These are phyloP conservation scores for Jaltomata sinuosa DNA, from an alignment of 257 asterid species.

Conservation along the genomic window DNA sequence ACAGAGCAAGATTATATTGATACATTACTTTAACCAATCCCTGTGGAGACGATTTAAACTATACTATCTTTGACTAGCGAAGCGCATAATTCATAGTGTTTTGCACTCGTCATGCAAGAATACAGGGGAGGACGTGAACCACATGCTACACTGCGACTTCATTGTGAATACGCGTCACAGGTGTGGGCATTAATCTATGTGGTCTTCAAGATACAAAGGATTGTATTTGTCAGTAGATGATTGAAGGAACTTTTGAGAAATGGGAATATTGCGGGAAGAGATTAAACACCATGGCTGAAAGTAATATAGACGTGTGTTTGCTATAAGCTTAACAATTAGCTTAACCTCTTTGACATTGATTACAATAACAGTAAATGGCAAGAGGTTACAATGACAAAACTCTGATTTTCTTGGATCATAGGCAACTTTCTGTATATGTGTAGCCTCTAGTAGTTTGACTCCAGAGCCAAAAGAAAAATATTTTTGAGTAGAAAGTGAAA, in stretches of 20 bases:
- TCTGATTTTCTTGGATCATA: neutral
- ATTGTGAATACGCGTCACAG: neutral
- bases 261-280: neutral
- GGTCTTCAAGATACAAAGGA: neutral
- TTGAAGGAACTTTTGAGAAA: neutral
- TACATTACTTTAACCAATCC: no score
- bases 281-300: neutral
- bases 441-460: neutral
- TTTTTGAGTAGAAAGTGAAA: neutral
- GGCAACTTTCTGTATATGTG: neutral
- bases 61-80: no score
- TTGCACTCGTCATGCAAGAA: no score
- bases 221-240: neutral
- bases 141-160: neutral
- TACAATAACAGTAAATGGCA: neutral
- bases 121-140: neutral
- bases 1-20: no score
- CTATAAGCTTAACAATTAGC: neutral
- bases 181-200: neutral
- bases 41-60: no score
- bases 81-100: no score
- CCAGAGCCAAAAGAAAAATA: neutral
- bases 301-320: neutral
- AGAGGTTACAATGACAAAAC: neutral
- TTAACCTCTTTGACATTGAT: neutral